Evolutionary conservation across 108 stramenopile genomes (phyloP).

Genomic region (Nitzschia inconspicua): DNA sequence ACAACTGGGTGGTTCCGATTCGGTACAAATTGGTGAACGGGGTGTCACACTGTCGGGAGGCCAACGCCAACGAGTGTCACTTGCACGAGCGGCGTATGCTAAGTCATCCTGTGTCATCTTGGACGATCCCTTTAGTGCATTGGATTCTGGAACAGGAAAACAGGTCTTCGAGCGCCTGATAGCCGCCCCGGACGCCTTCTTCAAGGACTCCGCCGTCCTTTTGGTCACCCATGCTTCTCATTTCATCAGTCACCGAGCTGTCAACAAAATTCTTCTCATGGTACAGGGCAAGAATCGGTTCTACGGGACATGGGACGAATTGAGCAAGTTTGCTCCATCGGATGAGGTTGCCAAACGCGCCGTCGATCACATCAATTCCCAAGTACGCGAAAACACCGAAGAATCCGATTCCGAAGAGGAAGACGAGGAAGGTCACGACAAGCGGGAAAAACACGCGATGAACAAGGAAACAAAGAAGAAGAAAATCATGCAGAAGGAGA

Average conservation of each 20-base stretch:
- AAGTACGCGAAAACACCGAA: conserved; percentile 62
- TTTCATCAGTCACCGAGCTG: conserved; percentile 50
- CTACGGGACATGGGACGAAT: conserved; percentile 69
- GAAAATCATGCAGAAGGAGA: conserved; percentile 69
- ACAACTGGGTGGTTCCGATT: conserved; percentile 56
- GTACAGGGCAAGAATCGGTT: conserved; percentile 66
- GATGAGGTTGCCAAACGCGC: conserved; percentile 53
- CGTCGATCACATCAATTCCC: conserved; percentile 66
- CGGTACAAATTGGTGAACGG: conserved; percentile 91
- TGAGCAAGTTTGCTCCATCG: conserved; percentile 35
- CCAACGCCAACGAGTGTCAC: conserved; percentile 72
- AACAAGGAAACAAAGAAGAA: conserved; percentile 2
- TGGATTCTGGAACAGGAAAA: conserved; percentile 86
- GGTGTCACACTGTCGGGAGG: conserved; percentile 91
- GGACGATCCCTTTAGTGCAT: conserved; percentile 91
- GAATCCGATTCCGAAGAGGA: conserved; percentile 15
- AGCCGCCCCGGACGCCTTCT: conserved; percentile 34
- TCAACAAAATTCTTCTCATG: conserved; percentile 70
- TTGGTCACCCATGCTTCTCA: conserved; percentile 91
- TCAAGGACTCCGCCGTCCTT: conserved; percentile 58
- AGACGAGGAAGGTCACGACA: background rate
- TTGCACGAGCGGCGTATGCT: conserved; percentile 79
- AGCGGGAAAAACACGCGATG: background rate
- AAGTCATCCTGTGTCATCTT: conserved; percentile 66
- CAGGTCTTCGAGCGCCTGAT: conserved; percentile 76